Evolutionary conservation across 306 rosid genomes (phyloP), one percentile per base, ranked within the genome.

Genomic region (Cucurbita pepo): DNA sequence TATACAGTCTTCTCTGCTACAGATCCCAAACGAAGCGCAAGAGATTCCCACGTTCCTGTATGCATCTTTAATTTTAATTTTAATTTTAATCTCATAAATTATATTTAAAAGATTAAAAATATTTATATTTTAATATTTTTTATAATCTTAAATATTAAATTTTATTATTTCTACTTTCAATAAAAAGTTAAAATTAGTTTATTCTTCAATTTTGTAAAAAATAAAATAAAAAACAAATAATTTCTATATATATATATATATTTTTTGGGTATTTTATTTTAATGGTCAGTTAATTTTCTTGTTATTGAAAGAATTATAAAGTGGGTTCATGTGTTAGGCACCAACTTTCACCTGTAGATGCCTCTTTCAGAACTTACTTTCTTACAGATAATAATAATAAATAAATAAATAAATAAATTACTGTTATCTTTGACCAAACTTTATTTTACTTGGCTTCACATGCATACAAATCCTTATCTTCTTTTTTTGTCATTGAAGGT

Each of bases 21-120:
- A 21, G 98, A 94, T 60, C 98, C 98, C 65, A 89, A 94, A 80
- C 85, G 98, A 75, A 89, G 2, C 55, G 98, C 98, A 0, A 84
- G 97, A 75, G 98, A 93, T 74, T 93, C 98, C 37, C 96, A 93
- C 65, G 94, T 93, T 36, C 98, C 98, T 76, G 98, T 93, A 81
- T 5, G 66, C 59, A 21, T 14, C n/a, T 48, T 12, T 25, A n/a
- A n/a, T n/a, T n/a, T n/a, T n/a, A 22, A 18, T 10, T 13, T 10
- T 56, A 58, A 3, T 51, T 13, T 48, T 48, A 11, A 48, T 48
- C 0, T 40, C 43, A 40, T 40, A 5, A 40, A 40, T 40, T 0
- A 40, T 40, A 40, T 40, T 40, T 60, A 30, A 30, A 30, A 30
- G 34, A 30, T 30, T 30, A 30, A 30, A 30, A 30, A 30, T 25